Conservation (phyloP, 176 grass and related monocot species). For the Ampelocalamus luodianensis region DNA sequence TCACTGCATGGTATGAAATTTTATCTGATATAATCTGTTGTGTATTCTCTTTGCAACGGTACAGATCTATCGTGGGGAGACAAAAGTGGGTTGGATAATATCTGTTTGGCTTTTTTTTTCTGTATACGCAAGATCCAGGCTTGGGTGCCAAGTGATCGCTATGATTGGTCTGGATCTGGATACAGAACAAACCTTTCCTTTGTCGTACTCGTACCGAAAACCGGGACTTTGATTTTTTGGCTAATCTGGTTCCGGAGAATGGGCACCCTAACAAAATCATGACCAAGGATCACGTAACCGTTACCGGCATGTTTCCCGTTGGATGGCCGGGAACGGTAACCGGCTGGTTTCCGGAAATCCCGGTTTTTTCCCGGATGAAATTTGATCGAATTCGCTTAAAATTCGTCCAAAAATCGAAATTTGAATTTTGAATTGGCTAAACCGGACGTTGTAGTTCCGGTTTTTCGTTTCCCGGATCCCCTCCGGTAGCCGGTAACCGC, state of each 20-base stretch:
- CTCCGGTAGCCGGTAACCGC: no score
- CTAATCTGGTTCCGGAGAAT: conserved; percentile 1
- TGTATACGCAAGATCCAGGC: not conserved
- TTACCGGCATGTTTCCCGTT: no score
- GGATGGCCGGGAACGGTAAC: no score
- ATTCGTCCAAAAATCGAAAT: no score
- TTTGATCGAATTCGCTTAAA: no score
- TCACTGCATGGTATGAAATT: conserved; percentile 75
- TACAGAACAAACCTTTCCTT: not conserved
- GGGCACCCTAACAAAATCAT: not conserved
- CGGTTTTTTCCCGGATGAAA: no score
- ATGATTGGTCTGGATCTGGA: conserved; percentile 12
- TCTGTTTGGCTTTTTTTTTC: conserved; percentile 13
- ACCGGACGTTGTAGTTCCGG: no score
- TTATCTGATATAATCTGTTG: conserved; percentile 8
- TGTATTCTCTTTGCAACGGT: not conserved
- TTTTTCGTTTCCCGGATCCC: no score
- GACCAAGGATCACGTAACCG: no score
- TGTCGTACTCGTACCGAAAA: not conserved
- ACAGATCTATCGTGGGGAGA: not conserved
- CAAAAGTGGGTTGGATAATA: not conserved
- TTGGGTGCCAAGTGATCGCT: not conserved
- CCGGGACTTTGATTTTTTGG: not conserved
- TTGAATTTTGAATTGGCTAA: no score
- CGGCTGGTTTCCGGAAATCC: no score